Percentiles rank a stretch among this genome's conserved stretches.
phyloP scores from a whole-genome alignment of 192 early-diverging fungal genomes.

The Coemansia sp. region DNA sequence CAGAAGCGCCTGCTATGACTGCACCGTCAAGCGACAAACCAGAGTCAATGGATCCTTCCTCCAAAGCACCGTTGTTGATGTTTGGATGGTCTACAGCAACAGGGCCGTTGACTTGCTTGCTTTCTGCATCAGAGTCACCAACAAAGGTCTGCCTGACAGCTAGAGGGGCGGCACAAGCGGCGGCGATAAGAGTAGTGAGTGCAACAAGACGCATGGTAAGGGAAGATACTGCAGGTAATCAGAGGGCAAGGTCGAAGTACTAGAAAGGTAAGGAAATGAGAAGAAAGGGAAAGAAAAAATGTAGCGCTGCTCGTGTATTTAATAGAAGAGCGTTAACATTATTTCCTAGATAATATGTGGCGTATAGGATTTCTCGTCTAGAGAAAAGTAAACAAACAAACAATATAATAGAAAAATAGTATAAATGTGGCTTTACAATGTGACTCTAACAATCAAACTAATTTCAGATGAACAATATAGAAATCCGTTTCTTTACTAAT shows the following conservation, averaged over 20 bases:
- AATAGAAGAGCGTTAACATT: neutral
- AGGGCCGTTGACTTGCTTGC: constrained; percentile 41
- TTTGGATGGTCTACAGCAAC: constrained; percentile 35
- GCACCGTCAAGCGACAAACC: constrained; percentile 37
- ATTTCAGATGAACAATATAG: too few species aligned
- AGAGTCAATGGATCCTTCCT: constrained; percentile 36
- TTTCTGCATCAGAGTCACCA: constrained; percentile 24
- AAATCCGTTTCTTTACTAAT: neutral
- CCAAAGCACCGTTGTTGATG: constrained; percentile 39
- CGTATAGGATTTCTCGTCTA: neutral
- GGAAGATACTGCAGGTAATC: neutral
- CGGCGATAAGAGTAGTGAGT: constrained; percentile 28
- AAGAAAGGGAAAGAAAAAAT: neutral
- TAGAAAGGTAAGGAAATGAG: neutral
- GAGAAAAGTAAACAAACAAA: too few species aligned
- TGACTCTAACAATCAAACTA: too few species aligned
- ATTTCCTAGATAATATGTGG: neutral
- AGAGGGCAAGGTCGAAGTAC: neutral
- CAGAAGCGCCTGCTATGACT: constrained; percentile 23
- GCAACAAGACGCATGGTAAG: constrained; percentile 22
- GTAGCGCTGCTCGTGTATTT: neutral
- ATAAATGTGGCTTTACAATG: neutral
- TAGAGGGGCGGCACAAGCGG: constrained; percentile 35
- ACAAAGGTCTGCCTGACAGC: constrained; percentile 33
- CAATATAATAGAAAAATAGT: too few species aligned